Evolutionary conservation across 1,139 yeast species (phyloP).

Genomic region (Geotrichum aggregatum): DNA sequence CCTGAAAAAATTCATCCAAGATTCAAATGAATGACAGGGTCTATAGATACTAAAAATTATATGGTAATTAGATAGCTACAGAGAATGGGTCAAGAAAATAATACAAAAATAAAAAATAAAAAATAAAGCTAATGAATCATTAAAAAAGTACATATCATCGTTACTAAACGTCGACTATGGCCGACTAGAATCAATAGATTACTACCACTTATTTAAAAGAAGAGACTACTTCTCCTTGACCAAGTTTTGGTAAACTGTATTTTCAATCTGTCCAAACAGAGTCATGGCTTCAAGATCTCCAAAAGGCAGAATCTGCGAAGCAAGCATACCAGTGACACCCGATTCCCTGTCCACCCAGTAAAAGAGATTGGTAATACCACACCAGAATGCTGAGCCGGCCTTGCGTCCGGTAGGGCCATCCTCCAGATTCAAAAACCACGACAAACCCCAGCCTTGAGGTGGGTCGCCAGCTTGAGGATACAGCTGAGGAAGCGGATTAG

Average conservation of each 20-base stretch:
- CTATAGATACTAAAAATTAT: no score
- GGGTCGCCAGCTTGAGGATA: slow-evolving; percentile 27
- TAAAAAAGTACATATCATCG: no score
- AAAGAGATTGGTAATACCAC: slow-evolving; percentile 46
- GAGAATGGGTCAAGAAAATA: no score
- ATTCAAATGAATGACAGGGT: no score
- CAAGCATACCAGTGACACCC: slow-evolving; percentile 46
- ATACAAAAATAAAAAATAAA: no score
- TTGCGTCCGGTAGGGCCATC: slow-evolving; percentile 41
- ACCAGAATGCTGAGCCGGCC: slow-evolving; percentile 44
- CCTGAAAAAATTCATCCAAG: no score
- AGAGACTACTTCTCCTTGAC: no score
- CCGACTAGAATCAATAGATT: no score
- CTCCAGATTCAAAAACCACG: slow-evolving; percentile 21
- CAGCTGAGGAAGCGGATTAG: slow-evolving; percentile 26
- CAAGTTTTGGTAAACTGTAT: slow-evolving; percentile 17
- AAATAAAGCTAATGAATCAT: no score
- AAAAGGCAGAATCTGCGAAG: slow-evolving; percentile 42
- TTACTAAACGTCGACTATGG: no score
- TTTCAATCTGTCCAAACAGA: slow-evolving; percentile 23
- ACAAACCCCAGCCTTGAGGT: slow-evolving; percentile 31
- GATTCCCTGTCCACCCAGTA: slow-evolving; percentile 48
- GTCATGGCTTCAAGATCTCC: slow-evolving; percentile 22
- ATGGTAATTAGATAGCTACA: no score
- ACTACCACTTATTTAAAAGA: no score